Evolutionary conservation across 106 monocot species (phyloP).

Genomic region (Apostasia shenzhenica): DNA sequence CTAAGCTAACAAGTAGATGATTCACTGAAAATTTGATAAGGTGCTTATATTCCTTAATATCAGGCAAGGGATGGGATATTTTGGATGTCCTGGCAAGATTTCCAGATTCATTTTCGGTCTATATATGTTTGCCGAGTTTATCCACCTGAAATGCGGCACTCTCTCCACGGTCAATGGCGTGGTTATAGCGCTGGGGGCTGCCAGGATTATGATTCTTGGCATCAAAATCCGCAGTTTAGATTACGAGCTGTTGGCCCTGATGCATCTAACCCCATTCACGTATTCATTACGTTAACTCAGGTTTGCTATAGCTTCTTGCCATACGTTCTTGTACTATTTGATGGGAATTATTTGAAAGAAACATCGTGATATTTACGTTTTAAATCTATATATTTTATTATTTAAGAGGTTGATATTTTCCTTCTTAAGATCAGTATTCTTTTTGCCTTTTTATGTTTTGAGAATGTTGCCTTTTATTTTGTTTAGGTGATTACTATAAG

Average conservation of each 20-base stretch:
- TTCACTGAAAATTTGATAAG: background rate
- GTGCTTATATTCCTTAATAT: background rate
- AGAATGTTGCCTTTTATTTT: too few species aligned
- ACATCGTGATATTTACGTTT: too few species aligned
- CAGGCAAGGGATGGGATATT: slow-evolving; percentile 98
- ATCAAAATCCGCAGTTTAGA: slow-evolving; percentile 95
- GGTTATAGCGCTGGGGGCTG: slow-evolving; percentile 97
- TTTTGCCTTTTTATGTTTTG: too few species aligned
- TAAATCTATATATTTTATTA: too few species aligned
- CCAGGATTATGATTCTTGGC: slow-evolving; percentile 98
- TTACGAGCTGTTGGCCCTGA: slow-evolving; percentile 62
- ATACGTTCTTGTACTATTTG: background rate
- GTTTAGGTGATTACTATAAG: too few species aligned
- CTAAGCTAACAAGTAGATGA: background rate
- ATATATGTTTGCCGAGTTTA: slow-evolving; percentile 97
- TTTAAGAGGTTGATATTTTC: too few species aligned
- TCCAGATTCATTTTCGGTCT: slow-evolving; percentile 96
- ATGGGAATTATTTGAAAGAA: too few species aligned
- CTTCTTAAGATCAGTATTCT: too few species aligned
- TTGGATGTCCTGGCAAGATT: slow-evolving; percentile 99
- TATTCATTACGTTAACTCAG: slow-evolving; percentile 97
- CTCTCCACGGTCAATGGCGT: slow-evolving; percentile 91
- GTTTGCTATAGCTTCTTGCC: slow-evolving; percentile 17
- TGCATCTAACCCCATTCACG: slow-evolving; percentile 75
- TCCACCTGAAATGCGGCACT: slow-evolving; percentile 91